Evolutionary conservation across 1,284 basidiomycete species (phyloP), one percentile per base, ranked within the genome.

Genomic region (Boletellus deceptivus): DNA sequence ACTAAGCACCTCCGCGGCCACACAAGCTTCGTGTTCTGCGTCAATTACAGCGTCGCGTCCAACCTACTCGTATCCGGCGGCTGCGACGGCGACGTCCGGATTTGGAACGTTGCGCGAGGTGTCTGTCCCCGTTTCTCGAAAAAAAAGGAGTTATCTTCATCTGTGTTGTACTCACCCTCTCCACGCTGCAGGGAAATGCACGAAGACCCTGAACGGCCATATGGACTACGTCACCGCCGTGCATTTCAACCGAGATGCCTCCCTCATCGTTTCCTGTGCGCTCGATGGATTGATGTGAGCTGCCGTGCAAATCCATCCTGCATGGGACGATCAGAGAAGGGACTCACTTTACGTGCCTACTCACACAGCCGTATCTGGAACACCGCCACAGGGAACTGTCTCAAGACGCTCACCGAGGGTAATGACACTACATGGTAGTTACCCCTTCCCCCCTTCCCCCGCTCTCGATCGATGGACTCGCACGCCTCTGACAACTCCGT

Each of bases 161-260:
- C n/a, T 9, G 6, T 35, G 34, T 35, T 17, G 4, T 31, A 31
- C 29, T 14, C 13, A 31, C 34, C n/a, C 34, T 6, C n/a, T n/a
- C 34, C n/a, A 16, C 34, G n/a, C 3, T 17, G 34, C 62, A 85
- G 93, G 91, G 10, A 88, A 82, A 69, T 89, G 84, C 56, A 77
- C 91, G 66, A 88, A 90, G 66, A 89, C 85, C 1, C 66, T 98
- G 29, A 89, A 93, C 44, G 97, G 93, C 0, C 96, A 99, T 69
- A 79, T 93, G 22, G 97, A 99, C 70, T 95, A 92, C 52, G 93
- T 99, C 13, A 94, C 93, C 31, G 88, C 89, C 4, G 91, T 98
- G 1, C 89, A 91, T 60, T 99, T 98, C 73, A 98, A 95, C 68
- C 71, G 85, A 55, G 96, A 98, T 62, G 93, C 93, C 0, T 88